Base-by-base conservation (phyloP, 2,329 filamentous ascomycete genomes). In the Diplodia intermedia region DNA sequence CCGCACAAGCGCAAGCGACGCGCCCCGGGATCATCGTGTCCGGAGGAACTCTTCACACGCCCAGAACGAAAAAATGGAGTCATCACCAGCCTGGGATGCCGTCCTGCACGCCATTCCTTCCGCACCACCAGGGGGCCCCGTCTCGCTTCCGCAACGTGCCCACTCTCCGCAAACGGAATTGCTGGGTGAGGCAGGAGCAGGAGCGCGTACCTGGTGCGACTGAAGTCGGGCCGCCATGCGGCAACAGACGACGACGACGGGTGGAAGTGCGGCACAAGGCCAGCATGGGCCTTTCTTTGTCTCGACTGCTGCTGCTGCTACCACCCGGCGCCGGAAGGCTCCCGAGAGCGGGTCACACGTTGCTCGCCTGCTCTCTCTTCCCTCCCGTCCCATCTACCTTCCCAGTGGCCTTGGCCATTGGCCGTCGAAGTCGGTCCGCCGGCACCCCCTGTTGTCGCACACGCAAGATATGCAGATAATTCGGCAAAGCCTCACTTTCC, bases 271-370 rank as follows among this genome's bases (percentile, higher is more conserved):
- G 40, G 40, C 40, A 40, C n/a, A 40, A 20, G 20, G n/a, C 2
- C 55, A 23, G 20, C 55, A 47, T 33, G 23, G 57, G 18, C 40
- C 43, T 62, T 43, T 33, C 20, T 29, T 43, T 29, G 20, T 40
- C 26, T 33, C 26, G 26, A 26, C 26, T 26, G 26, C 26, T 26
- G 26, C 26, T 26, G 26, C 54, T 36, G 57, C 40, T 20, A 29
- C 26, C 31, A 49, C 26, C 57, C 57, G 57, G 26, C 38, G 40
- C 18, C 57, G 57, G 57, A 62, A 33, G 26, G 57, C 57, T 47
- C 38, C 56, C 56, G 56, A 60, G 15, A 26, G 56, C 3, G 38
- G 23, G 36, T 60, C 38, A 47, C 23, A 60, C 40, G 57, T 62
- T 36, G 33, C 56, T 15, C 9, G 36, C 36, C 20, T 14, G 8